phyloP scores from a whole-genome alignment of 164 flowering plant species.

The Annona cherimola region DNA sequence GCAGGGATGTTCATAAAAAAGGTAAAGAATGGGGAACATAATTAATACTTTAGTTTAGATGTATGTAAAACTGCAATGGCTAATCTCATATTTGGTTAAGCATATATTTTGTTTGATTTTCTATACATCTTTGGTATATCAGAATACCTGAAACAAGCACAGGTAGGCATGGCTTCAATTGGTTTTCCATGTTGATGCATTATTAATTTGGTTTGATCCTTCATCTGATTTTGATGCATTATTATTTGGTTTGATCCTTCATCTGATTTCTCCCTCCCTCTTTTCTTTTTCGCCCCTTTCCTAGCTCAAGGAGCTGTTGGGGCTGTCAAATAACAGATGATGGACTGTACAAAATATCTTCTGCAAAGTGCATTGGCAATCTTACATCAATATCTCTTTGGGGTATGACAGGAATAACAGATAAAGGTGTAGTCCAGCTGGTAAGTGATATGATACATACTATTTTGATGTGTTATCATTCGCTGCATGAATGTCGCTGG shows the following conservation, averaged over 20 bases:
- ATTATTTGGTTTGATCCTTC: neutral
- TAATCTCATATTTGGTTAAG: no score
- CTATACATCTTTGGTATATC: no score
- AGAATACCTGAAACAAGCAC: no score
- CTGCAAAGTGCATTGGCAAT: conserved; percentile 74
- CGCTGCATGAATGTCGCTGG: neutral
- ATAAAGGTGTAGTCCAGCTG: conserved; percentile 77
- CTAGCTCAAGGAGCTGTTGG: conserved; percentile 92
- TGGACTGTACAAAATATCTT: conserved; percentile 62
- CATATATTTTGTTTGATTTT: no score
- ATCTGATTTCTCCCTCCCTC: neutral
- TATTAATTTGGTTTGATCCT: no score
- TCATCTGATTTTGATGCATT: no score
- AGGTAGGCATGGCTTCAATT: no score
- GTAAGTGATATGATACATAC: conserved; percentile 32
- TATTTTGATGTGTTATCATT: neutral
- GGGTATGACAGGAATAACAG: conserved; percentile 90
- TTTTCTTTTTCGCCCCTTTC: neutral
- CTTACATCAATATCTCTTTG: conserved; percentile 85
- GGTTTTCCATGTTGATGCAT: no score
- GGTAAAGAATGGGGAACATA: no score
- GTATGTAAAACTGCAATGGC: no score
- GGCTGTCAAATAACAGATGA: conserved; percentile 91
- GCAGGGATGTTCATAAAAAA: no score
- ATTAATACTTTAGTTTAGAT: no score